Percentiles rank a stretch among this genome's conserved stretches.
Conservation (phyloP, 805 yeast genomes). For the Nakazawaea wyomingensis region DNA sequence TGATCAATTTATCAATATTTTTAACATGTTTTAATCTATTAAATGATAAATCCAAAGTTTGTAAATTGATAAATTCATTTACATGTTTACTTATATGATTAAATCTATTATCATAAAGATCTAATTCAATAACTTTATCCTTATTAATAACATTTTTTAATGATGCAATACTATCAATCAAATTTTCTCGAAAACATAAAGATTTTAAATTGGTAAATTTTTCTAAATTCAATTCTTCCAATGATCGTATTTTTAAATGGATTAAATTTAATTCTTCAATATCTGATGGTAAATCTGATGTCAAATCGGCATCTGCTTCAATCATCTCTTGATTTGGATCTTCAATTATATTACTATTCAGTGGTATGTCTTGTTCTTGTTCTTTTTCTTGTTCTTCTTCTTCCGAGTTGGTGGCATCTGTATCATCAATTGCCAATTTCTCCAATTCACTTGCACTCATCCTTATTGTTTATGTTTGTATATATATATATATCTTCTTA, state of each 20-base stretch:
- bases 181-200: constrained; percentile 78
- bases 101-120: constrained; percentile 87
- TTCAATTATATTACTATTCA: constrained; percentile 28
- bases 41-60: constrained; percentile 75
- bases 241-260: constrained; percentile 61
- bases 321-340: constrained; percentile 48
- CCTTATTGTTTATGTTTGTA: no score
- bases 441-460: no score
- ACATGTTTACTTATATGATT: constrained; percentile 75
- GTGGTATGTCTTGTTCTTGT: neutral
- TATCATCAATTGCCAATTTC: no score
- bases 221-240: constrained; percentile 54
- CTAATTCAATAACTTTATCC: constrained; percentile 66
- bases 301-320: constrained; percentile 65
- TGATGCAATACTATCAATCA: constrained; percentile 67
- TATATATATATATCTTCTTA: no score
- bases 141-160: constrained; percentile 51
- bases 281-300: constrained; percentile 52
- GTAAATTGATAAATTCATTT: constrained; percentile 51
- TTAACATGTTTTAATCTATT: constrained; percentile 84
- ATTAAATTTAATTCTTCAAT: constrained; percentile 57
- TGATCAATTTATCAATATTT: constrained; percentile 58
- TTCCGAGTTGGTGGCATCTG: no score
- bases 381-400: neutral
- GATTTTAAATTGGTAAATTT: constrained; percentile 53